Base-by-base conservation (phyloP, 305 asterid species). In the Fraxinus floribunda region DNA sequence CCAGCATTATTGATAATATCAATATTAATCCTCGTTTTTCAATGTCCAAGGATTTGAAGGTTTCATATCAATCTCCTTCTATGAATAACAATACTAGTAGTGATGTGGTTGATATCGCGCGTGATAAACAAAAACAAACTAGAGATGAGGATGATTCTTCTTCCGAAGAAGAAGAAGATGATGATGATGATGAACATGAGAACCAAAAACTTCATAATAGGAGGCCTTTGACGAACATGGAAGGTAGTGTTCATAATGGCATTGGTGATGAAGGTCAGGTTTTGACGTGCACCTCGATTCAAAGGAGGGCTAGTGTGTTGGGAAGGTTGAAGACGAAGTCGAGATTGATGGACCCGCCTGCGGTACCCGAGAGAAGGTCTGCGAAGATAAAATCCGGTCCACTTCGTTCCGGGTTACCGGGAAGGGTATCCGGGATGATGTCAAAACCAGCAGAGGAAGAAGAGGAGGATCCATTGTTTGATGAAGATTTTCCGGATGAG, bases 301-400 rank as follows among this genome's bases (percentile, higher is more conserved):
- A 89, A 72, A 87, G 83, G 81, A 90, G 92, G 82, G 83, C 81
- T 1, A 89, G 93, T 73, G 64, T 84, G 75, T 81, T 96, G 55
- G 92, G 93, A 18, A 86, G 93, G 83, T 29, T 84, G 82, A 97
- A 92, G 82, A 94, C 99, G 0, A 88, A 82, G 84, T 97, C 99
- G 8, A 86, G 99, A 77, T 82, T 97, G 57, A 86, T 94, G 71
- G 98, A 97, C 81, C 97, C 92, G 0, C 92, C 92, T 1, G 94
- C 90, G 24, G 46, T 81, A 5, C 82, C 81, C 0, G 88, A 86
- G 4, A 86, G 83, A 26, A 86, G 82, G 82, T 85, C 97, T 0
- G 94, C 90, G 36, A 11, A 79, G 1, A 3, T 84, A 0, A 90
- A 80, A 46, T 90, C 97, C 6, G 94, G 92, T 7, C 81, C 77